Conservation (phyloP, 331 rosid genomes). For the Cucumis variabilis region DNA sequence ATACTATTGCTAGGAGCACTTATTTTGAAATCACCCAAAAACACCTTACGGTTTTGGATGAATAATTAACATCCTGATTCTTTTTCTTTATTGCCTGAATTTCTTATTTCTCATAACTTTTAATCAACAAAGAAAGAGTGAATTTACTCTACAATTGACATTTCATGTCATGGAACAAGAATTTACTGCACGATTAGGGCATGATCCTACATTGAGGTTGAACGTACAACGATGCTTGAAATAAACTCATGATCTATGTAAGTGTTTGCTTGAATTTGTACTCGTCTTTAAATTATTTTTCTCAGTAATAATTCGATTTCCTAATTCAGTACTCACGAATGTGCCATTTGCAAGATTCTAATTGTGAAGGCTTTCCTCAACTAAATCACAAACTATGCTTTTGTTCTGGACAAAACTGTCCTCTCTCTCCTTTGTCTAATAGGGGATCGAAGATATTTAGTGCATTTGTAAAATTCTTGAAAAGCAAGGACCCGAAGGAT, state of each 20-base stretch:
- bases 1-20: not conserved
- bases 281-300: not conserved
- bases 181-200: not conserved
- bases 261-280: not conserved
- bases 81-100: not conserved
- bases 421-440: not conserved
- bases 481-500: slow-evolving; percentile 88
- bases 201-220: not conserved
- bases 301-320: not conserved
- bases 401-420: not conserved
- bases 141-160: not conserved
- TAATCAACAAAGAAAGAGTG: not conserved
- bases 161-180: not conserved
- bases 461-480: slow-evolving; percentile 66
- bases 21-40: not conserved
- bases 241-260: not conserved
- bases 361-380: not conserved
- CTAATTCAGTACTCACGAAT: not conserved
- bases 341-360: not conserved
- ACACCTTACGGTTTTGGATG: not conserved
- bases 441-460: slow-evolving; percentile 86
- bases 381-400: not conserved
- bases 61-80: not conserved
- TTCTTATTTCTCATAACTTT: not conserved
- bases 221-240: not conserved